A percentile compares a stretch with the other conserved stretches of the same genome.
Conservation (phyloP, 257 asterid species). For the Galeopsis tetrahit region DNA sequence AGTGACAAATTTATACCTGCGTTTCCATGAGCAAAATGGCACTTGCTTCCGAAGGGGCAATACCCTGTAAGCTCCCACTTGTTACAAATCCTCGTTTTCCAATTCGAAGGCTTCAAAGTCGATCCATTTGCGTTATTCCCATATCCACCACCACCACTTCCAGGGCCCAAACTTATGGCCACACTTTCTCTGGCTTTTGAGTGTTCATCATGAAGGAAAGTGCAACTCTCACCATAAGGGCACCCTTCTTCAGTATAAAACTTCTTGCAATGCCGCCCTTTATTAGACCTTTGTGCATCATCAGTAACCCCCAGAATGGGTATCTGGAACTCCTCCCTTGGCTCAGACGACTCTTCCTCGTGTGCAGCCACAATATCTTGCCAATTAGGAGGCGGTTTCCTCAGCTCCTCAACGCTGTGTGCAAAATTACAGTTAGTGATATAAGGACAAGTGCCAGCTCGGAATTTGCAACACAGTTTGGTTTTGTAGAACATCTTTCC, state of each 20-base stretch:
- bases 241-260: constrained; percentile 84
- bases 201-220: constrained; percentile 81
- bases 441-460: constrained; percentile 76
- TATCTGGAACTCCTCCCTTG: constrained; percentile 75
- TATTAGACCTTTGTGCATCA: constrained; percentile 69
- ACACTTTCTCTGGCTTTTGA: constrained; percentile 76
- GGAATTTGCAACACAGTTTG: constrained; percentile 75
- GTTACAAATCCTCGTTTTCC: constrained; percentile 93
- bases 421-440: constrained; percentile 80
- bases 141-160: constrained; percentile 45
- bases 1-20: constrained; percentile 54
- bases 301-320: constrained; percentile 65
- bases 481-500: constrained; percentile 84
- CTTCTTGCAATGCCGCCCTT: constrained; percentile 82
- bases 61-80: constrained; percentile 94
- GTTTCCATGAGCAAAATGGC: constrained; percentile 91
- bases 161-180: constrained; percentile 68
- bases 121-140: constrained; percentile 44
- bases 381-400: constrained; percentile 85
- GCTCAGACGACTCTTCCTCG: constrained; percentile 63
- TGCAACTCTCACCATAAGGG: constrained; percentile 86
- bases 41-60: constrained; percentile 93
- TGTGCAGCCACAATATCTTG: constrained; percentile 79
- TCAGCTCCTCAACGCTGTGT: constrained; percentile 59
- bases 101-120: constrained; percentile 74